Evolutionary conservation across 257 asterid genomes (phyloP).

Genomic region (Jaltomata sinuosa): DNA sequence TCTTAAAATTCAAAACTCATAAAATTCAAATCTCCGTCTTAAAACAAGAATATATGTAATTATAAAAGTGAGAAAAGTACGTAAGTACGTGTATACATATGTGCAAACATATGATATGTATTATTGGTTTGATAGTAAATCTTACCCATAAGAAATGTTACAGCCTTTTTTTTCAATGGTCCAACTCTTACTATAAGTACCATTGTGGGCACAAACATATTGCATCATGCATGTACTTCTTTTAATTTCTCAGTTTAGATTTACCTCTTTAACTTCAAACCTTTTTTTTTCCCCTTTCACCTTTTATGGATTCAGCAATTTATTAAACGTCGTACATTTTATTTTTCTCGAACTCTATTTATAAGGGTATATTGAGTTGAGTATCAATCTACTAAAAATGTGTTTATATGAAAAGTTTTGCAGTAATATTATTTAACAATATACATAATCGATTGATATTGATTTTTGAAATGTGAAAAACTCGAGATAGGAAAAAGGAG

Average conservation of each 20-base stretch:
- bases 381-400: not conserved
- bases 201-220: not conserved
- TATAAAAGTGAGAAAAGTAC: not conserved
- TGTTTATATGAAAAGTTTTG: too few species aligned
- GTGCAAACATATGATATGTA: not conserved
- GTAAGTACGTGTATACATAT: not conserved
- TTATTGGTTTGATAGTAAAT: not conserved
- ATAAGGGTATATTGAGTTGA: too few species aligned
- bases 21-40: not conserved
- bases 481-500: too few species aligned
- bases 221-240: not conserved
- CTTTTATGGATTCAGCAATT: too few species aligned
- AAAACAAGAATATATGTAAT: not conserved
- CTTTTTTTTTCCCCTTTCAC: too few species aligned
- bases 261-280: not conserved
- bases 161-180: not conserved
- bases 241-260: not conserved
- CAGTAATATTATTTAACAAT: not conserved
- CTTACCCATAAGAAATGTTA: not conserved
- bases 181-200: not conserved
- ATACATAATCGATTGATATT: too few species aligned
- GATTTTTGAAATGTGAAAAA: too few species aligned
- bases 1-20: not conserved
- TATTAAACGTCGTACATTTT: too few species aligned
- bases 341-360: too few species aligned